Evolutionary conservation across 176 grass and related monocot genomes (phyloP).

Genomic region (Zea luxurians): DNA sequence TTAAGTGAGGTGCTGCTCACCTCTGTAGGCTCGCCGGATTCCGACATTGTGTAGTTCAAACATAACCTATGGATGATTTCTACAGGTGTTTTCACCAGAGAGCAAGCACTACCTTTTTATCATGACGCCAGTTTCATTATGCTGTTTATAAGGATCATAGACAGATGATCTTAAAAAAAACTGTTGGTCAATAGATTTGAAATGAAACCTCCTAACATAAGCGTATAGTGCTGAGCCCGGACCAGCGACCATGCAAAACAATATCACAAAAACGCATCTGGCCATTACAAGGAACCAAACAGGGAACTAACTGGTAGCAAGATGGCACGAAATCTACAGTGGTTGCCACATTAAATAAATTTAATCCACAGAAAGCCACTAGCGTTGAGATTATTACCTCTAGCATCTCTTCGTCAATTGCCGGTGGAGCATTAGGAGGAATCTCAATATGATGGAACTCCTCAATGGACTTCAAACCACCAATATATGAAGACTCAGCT

Average conservation of each 20-base stretch:
- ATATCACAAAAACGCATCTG: not conserved
- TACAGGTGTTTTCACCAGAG: not conserved
- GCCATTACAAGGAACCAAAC: not conserved
- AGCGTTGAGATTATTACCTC: constrained; percentile 35
- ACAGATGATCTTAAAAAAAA: not conserved
- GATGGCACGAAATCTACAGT: not conserved
- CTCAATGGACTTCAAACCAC: constrained; percentile 70
- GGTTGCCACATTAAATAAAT: not conserved
- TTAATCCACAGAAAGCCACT: not conserved
- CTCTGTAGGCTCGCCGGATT: too few species aligned
- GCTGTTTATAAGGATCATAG: not conserved
- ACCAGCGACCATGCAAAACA: not conserved
- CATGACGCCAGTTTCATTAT: not conserved
- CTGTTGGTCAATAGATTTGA: not conserved
- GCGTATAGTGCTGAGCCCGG: not conserved
- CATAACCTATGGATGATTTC: not conserved
- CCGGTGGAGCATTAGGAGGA: constrained; percentile 60
- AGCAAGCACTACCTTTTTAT: not conserved
- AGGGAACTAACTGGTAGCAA: not conserved
- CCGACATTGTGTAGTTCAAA: too few species aligned
- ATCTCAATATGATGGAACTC: constrained; percentile 82
- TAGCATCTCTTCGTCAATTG: constrained; percentile 73
- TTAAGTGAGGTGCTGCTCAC: too few species aligned
- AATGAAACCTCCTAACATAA: too few species aligned
- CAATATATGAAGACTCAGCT: constrained; percentile 75